Percentiles rank a stretch among this genome's conserved stretches.
Evolutionary conservation across 202 grass and related monocot species (phyloP).

Genomic region (Miscanthus sacchariflorus): DNA sequence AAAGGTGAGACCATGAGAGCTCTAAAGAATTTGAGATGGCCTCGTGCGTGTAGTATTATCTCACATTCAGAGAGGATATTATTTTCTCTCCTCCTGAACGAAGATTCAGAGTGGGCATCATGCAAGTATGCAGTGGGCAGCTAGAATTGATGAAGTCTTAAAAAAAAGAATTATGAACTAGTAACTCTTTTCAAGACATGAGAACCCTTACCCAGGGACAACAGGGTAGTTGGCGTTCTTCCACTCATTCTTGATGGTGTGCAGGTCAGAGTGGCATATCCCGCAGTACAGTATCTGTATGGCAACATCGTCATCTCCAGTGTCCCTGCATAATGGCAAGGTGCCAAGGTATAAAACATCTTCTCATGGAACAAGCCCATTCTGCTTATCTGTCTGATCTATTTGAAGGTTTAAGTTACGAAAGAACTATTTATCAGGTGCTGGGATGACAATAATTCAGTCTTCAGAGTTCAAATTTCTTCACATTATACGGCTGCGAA

Average conservation of each 20-base stretch:
- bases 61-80: not conserved
- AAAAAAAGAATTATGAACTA: not conserved
- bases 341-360: not conserved
- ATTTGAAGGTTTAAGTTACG: not conserved
- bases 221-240: conserved; percentile 63
- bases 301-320: conserved; percentile 74
- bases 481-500: not conserved
- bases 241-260: conserved; percentile 85
- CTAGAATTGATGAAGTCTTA: not conserved
- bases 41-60: not conserved
- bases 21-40: not conserved
- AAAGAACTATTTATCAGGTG: not conserved
- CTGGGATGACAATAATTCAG: not conserved
- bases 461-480: not conserved
- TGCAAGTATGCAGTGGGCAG: not conserved
- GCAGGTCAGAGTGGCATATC: conserved; percentile 91
- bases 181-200: not conserved
- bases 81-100: not conserved
- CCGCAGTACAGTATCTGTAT: conserved; percentile 93
- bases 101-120: not conserved
- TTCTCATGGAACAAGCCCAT: not conserved
- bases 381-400: not conserved
- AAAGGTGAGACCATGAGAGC: not conserved
- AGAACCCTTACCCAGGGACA: conserved; percentile 65
- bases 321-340: conserved; percentile 61